These are phyloP conservation scores for Excoecaria cochinchinensis DNA, from an alignment of 345 rosid species.

Conservation along the genomic window DNA sequence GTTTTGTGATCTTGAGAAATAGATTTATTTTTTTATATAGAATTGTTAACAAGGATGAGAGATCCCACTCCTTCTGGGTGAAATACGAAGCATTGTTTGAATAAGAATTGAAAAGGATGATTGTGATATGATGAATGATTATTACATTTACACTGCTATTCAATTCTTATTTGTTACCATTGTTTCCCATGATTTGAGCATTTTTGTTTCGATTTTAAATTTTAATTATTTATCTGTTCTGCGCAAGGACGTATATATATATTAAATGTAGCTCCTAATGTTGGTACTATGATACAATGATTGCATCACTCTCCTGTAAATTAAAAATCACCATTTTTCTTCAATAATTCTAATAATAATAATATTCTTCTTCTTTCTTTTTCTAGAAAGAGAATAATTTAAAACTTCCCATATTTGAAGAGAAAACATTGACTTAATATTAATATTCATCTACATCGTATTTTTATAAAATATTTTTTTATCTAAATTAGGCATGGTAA, in stretches of 20 bases:
- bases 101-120: constrained; percentile 17
- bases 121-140: constrained; percentile 20
- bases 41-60: constrained; percentile 6
- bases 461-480: too few species aligned
- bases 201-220: neutral
- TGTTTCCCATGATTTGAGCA: constrained; percentile 13
- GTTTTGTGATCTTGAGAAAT: constrained; percentile 10
- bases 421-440: too few species aligned
- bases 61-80: constrained; percentile 18
- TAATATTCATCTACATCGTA: too few species aligned
- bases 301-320: constrained; percentile 8
- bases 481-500: too few species aligned
- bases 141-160: neutral
- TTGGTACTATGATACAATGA: constrained; percentile 1
- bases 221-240: neutral
- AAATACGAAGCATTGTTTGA: constrained; percentile 15
- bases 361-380: too few species aligned
- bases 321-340: neutral
- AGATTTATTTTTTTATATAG: neutral
- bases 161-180: constrained; percentile 1
- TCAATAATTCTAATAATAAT: too few species aligned
- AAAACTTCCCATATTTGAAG: too few species aligned
- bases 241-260: neutral
- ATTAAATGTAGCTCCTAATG: constrained; percentile 1
- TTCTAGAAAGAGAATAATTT: too few species aligned